A percentile compares a stretch with the other conserved stretches of the same genome.
Conservation (phyloP, 352 stramenopile species). For the Phytophthora tubulina region DNA sequence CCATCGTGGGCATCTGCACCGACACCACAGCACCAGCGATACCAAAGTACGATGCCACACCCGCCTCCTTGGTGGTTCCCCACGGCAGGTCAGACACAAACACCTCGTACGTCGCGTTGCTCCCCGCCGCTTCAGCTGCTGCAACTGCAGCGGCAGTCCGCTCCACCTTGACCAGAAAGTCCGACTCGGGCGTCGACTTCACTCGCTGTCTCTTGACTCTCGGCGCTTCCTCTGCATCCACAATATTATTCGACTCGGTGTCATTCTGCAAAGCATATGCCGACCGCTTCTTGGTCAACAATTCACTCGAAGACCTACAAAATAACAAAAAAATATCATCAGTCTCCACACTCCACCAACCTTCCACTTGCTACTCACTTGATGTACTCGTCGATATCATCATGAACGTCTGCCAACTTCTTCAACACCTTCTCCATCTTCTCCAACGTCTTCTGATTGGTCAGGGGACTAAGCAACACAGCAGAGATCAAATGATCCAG, state of each 20-base stretch:
- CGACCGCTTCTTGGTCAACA: slow-evolving; percentile 50
- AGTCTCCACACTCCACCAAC: not conserved
- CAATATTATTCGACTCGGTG: slow-evolving; percentile 22
- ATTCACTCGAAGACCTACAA: slow-evolving; percentile 47
- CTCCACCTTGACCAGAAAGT: slow-evolving; percentile 65
- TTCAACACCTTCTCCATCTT: slow-evolving; percentile 55
- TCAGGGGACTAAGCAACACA: slow-evolving; percentile 63
- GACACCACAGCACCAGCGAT: slow-evolving; percentile 59
- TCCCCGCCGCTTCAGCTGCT: slow-evolving; percentile 21
- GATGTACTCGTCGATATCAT: slow-evolving; percentile 73
- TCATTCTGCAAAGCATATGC: slow-evolving; percentile 23
- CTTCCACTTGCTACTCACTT: slow-evolving; percentile 35
- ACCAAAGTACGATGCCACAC: slow-evolving; percentile 75
- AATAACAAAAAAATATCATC: not conserved
- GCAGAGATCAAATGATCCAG: slow-evolving; percentile 79
- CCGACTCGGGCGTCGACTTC: slow-evolving; percentile 25
- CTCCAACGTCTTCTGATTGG: slow-evolving; percentile 40
- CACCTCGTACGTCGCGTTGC: slow-evolving; percentile 49
- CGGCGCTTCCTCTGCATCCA: slow-evolving; percentile 38
- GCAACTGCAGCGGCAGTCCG: slow-evolving; percentile 37
- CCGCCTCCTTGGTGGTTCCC: slow-evolving; percentile 50
- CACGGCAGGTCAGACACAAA: slow-evolving; percentile 77
- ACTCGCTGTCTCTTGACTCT: slow-evolving; percentile 48
- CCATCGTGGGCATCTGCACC: slow-evolving; percentile 77
- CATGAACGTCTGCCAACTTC: slow-evolving; percentile 46